Conservation (phyloP, 495 filamentous ascomycete genomes). For the Penicillium cinerascens region DNA sequence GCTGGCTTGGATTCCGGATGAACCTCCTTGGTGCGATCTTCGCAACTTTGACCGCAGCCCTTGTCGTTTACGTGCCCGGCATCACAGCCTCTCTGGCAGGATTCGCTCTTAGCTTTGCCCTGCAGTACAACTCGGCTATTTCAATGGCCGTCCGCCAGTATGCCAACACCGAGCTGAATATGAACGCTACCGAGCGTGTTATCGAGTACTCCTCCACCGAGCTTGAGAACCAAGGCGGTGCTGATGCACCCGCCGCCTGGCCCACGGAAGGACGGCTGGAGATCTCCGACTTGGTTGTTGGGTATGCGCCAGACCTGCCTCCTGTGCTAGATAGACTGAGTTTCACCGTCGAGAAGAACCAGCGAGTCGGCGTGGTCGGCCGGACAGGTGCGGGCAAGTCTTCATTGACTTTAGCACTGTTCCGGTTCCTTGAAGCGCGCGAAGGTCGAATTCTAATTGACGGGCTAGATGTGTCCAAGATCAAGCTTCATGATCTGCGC, state of each 20-base stretch:
- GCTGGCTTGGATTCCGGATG: constrained; percentile 75
- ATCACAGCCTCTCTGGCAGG: constrained; percentile 77
- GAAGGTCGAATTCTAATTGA: constrained; percentile 71
- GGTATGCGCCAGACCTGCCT: constrained; percentile 72
- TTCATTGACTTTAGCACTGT: constrained; percentile 75
- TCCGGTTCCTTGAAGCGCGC: constrained; percentile 76
- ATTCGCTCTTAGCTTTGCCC: constrained; percentile 64
- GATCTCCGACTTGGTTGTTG: constrained; percentile 67
- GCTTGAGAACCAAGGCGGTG: constrained; percentile 59
- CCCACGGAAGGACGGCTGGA: constrained; percentile 73
- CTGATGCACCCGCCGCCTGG: constrained; percentile 71
- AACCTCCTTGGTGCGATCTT: constrained; percentile 68
- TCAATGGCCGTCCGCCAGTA: constrained; percentile 47
- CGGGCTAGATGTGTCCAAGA: constrained; percentile 69
- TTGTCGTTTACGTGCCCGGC: constrained; percentile 59
- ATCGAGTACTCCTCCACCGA: constrained; percentile 73
- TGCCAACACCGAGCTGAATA: constrained; percentile 64
- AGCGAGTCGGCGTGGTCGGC: constrained; percentile 82
- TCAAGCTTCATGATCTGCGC: constrained; percentile 69
- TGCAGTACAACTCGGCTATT: constrained; percentile 52
- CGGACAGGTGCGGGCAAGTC: constrained; percentile 88
- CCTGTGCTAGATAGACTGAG: constrained; percentile 71
- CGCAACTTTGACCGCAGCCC: constrained; percentile 56
- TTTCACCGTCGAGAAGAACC: constrained; percentile 66
- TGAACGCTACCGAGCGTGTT: constrained; percentile 82